Conservation (phyloP, 1,284 basidiomycete species). For the Leccinum pachyderme region DNA sequence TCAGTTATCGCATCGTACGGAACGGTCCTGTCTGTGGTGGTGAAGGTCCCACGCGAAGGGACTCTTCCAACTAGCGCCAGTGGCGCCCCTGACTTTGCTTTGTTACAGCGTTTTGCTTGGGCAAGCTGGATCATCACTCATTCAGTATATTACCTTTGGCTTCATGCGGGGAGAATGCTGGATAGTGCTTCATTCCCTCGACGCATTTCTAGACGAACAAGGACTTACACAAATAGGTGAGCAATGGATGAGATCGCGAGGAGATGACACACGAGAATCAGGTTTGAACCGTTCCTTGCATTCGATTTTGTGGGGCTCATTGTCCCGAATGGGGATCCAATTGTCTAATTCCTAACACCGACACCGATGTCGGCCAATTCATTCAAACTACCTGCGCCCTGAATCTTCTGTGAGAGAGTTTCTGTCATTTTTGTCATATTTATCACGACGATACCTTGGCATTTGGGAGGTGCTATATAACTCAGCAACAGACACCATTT, state of each 20-base stretch:
- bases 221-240: too few relatives aligned
- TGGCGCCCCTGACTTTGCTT: conserved; percentile 4
- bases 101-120: neutral
- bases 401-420: neutral
- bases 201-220: neutral
- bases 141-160: too few relatives aligned
- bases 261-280: too few relatives aligned
- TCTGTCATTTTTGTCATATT: neutral
- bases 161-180: neutral
- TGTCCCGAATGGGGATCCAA: too few relatives aligned
- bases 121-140: neutral
- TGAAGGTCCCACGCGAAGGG: neutral
- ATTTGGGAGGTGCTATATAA: neutral
- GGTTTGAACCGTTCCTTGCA: neutral
- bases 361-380: neutral
- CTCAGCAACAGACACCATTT: neutral
- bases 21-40: neutral
- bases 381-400: neutral
- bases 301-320: neutral
- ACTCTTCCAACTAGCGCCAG: conserved; percentile 2
- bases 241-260: too few relatives aligned
- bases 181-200: neutral
- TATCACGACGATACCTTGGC: neutral
- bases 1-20: neutral
- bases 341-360: neutral